These are phyloP conservation scores for Hibiscus tridactylites DNA, from an alignment of 345 rosid genomes.

Conservation along the genomic window DNA sequence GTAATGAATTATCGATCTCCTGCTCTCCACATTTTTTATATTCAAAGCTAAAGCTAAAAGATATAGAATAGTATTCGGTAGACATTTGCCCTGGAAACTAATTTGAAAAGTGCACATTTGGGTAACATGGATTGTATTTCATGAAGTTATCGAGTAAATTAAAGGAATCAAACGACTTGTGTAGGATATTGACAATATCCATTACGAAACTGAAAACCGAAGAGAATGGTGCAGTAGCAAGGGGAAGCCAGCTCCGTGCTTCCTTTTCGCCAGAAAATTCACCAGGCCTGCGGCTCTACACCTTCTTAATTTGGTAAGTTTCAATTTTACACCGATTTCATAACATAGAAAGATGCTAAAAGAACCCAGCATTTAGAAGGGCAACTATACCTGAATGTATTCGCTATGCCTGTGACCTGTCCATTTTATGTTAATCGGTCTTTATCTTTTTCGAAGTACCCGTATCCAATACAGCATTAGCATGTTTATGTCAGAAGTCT, in stretches of 20 bases:
- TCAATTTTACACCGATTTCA: not conserved
- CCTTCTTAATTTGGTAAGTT: slow-evolving; percentile 57
- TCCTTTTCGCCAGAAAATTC: slow-evolving; percentile 94
- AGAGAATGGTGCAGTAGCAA: slow-evolving; percentile 94
- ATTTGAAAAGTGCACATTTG: not conserved
- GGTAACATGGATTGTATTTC: not conserved
- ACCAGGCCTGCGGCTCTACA: slow-evolving; percentile 84
- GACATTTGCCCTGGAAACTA: not conserved
- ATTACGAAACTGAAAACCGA: slow-evolving; percentile 77
- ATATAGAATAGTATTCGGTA: not conserved
- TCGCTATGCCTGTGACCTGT: not conserved
- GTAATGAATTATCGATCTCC: not conserved
- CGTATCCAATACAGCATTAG: not conserved
- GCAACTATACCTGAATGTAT: not conserved
- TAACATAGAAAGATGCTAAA: not conserved
- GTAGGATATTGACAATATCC: slow-evolving; percentile 74
- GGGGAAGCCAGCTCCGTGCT: slow-evolving; percentile 71
- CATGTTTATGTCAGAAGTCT: too few species aligned
- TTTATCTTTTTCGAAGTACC: not conserved
- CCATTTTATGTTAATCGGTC: not conserved
- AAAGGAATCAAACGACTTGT: not conserved
- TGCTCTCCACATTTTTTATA: not conserved
- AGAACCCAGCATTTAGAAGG: not conserved
- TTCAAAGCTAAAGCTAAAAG: not conserved
- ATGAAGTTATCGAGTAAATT: not conserved